Conservation (phyloP, 192 early-diverging fungal genomes). For the Linnemannia zychae region DNA sequence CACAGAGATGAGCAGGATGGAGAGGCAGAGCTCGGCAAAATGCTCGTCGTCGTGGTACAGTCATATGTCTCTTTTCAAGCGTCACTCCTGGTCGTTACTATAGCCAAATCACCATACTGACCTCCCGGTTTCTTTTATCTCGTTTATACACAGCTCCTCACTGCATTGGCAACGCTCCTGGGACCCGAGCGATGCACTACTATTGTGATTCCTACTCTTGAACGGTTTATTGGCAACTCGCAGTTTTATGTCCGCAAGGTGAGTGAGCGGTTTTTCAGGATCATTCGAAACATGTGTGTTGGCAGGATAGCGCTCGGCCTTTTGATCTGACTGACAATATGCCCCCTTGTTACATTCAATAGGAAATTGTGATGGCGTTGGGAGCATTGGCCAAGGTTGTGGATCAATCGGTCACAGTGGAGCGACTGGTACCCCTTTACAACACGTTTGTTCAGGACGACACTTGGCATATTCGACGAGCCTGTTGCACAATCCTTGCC, state of each 20-base stretch:
- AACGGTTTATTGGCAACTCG: conserved; percentile 58
- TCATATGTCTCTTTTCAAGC: background rate
- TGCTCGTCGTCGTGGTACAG: conserved; percentile 59
- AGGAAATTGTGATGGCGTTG: conserved; percentile 57
- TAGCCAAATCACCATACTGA: background rate
- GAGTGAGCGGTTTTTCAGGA: background rate
- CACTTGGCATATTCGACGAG: conserved; percentile 72
- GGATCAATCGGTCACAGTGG: conserved; percentile 35
- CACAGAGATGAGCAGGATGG: conserved; percentile 46
- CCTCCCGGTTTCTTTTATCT: background rate
- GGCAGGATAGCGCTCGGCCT: background rate
- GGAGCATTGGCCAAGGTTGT: conserved; percentile 36
- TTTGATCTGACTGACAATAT: background rate
- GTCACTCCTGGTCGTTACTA: background rate
- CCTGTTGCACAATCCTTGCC: conserved; percentile 65
- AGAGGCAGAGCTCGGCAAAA: conserved; percentile 58
- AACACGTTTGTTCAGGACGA: conserved; percentile 62
- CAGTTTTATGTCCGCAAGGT: conserved; percentile 73
- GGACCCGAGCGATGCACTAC: conserved; percentile 61
- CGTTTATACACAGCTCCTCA: conserved; percentile 56
- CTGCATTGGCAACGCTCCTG: conserved; percentile 60
- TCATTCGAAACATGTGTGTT: background rate
- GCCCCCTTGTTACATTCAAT: background rate
- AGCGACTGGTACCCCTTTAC: conserved; percentile 67
- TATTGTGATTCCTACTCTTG: conserved; percentile 64